Evolutionary conservation across 140 eudicot species (phyloP), one percentile per base, ranked within the genome.

Genomic region (Erigeron philadelphicus): DNA sequence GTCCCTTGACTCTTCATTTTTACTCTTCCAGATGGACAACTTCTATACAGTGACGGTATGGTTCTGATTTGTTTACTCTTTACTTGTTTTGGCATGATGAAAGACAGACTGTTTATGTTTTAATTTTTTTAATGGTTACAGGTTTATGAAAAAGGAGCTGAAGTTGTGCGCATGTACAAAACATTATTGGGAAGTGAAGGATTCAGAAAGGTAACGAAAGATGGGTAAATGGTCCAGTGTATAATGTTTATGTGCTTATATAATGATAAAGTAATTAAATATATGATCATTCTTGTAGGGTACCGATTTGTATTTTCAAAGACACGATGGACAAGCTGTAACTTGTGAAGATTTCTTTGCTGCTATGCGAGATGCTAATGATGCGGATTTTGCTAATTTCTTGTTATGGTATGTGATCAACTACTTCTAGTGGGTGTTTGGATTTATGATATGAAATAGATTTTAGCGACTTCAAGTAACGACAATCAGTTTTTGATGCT

Each of bases 321-420:
- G 96, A 81, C 96, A 93, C 9, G 98, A 93, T 7, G 98, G 95
- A 18, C 98, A 93, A 87, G 98, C 98, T 11, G 98, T 93, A 66
- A 89, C 96, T 12, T 93, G 98, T 64, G 98, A 93, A 83, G 94
- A 93, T 80, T 89, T 93, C 85, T 93, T 72, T 75, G 94, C 98
- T 70, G 94, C 98, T 66, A 93, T 92, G 98, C 76, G 93, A 73
- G 98, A 89, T 81, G 98, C 95, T 23, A 88, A 92, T 25, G 71
- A 81, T 83, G 90, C 82, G 6, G 95, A 92, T 76, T 88, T 92
- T 60, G 71, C 98, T 71, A 92, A 92, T 80, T 89, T 93, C 86
- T 78, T 93, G 59, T 68, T 80, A 73, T 93, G 98, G 98, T 93
- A 86, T 64, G 70, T 58, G 18, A 12, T 41, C 21, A 10, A 40